Evolutionary conservation across 2,329 filamentous ascomycete genomes (phyloP).

Genomic region (Paecilomyces sp.): DNA sequence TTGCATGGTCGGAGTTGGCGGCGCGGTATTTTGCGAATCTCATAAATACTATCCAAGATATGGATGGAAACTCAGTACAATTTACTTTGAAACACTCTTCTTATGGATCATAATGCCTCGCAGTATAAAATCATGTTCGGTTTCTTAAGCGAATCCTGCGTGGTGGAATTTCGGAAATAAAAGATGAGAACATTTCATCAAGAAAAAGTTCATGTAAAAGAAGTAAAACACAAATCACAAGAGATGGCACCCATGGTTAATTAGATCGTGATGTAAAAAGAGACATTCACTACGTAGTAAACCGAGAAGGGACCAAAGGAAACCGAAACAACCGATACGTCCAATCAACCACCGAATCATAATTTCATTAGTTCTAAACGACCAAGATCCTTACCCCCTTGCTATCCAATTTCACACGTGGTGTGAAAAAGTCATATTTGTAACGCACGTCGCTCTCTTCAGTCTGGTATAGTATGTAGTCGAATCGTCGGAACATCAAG

Average conservation of each 20-base stretch:
- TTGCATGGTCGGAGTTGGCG: background rate
- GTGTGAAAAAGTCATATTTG: constrained; percentile 16
- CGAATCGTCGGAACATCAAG: constrained; percentile 10
- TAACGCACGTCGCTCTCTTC: constrained; percentile 9
- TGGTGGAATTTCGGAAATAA: background rate
- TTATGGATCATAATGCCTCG: background rate
- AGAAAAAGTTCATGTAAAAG: too few species aligned
- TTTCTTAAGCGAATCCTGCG: too few species aligned
- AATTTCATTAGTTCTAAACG: background rate
- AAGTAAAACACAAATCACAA: too few species aligned
- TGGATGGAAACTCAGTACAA: background rate
- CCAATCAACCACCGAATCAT: too few species aligned
- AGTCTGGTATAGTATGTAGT: constrained; percentile 14
- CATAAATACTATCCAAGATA: background rate
- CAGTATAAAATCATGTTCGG: too few species aligned
- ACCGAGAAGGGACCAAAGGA: too few species aligned
- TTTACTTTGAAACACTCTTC: background rate
- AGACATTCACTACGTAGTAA: too few species aligned
- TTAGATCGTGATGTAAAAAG: too few species aligned
- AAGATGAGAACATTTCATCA: too few species aligned
- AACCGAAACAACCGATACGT: too few species aligned
- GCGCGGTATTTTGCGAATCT: background rate
- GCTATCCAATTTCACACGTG: constrained; percentile 15
- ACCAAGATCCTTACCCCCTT: constrained; percentile 17
- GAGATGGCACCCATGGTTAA: too few species aligned